phyloP scores from a whole-genome alignment of 2,329 filamentous ascomycete species.

The Alternaria atra region DNA sequence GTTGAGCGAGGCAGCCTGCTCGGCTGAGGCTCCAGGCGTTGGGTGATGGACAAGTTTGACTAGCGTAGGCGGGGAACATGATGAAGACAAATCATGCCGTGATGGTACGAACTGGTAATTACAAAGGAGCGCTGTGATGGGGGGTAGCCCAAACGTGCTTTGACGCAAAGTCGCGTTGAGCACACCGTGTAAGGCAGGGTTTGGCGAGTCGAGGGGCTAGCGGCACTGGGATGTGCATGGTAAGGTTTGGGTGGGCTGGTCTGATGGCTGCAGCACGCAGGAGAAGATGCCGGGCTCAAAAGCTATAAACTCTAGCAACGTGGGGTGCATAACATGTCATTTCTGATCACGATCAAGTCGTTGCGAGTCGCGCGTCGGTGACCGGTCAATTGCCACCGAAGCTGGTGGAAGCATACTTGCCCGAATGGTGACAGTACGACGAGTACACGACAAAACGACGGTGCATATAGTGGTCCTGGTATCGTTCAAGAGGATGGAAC shows the following conservation, averaged over 20 bases:
- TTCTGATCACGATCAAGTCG: conserved; percentile 26
- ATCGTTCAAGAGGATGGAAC: conserved; percentile 15
- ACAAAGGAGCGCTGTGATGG: conserved; percentile 10
- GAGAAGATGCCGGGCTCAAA: conserved; percentile 37
- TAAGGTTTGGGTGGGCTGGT: conserved; percentile 16
- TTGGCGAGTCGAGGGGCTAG: conserved; percentile 36
- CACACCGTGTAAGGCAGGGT: conserved; percentile 35
- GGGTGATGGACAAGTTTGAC: conserved; percentile 12
- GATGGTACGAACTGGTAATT: conserved; percentile 6
- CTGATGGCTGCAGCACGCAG: conserved; percentile 38
- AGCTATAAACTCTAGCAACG: conserved; percentile 31
- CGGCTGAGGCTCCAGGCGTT: conserved; percentile 14
- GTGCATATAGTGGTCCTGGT: conserved; percentile 11
- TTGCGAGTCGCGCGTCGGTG: conserved; percentile 27
- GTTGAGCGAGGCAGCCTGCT: conserved; percentile 17
- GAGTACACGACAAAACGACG: not conserved
- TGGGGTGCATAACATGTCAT: conserved; percentile 39
- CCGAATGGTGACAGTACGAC: not conserved
- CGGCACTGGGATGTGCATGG: conserved; percentile 25
- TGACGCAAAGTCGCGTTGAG: conserved; percentile 39
- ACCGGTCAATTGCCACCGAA: conserved; percentile 12
- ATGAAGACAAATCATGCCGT: conserved; percentile 22
- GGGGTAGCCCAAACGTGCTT: conserved; percentile 43
- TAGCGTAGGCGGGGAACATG: conserved; percentile 13
- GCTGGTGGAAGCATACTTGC: conserved; percentile 1